Percentiles rank a stretch among this genome's conserved stretches.
Conservation (phyloP, 768 basidiomycete species). For the Asterophora lycoperdoides region DNA sequence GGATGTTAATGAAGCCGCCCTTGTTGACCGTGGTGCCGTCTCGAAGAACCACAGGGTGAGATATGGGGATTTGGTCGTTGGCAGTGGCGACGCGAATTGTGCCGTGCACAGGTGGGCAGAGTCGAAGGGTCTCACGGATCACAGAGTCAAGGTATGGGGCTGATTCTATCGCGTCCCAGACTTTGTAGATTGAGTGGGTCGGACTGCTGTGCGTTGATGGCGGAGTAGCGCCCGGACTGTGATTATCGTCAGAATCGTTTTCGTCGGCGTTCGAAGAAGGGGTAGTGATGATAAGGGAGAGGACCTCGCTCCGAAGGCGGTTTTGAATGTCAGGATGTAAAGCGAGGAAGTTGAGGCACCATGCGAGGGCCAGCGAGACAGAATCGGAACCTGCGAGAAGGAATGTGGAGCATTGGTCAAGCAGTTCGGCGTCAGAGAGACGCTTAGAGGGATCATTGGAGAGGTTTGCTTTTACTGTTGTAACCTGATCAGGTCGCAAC, state of each 20-base stretch:
- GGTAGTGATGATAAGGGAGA: conserved; percentile 15
- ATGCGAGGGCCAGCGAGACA: conserved; percentile 51
- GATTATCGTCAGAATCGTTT: conserved; percentile 8
- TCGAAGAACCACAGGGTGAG: conserved; percentile 37
- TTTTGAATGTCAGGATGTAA: conserved; percentile 50
- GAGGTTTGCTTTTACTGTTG: conserved; percentile 57
- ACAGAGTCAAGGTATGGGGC: conserved; percentile 55
- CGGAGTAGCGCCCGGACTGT: conserved; percentile 3
- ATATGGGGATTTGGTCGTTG: conserved; percentile 53
- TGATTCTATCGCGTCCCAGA: conserved; percentile 33
- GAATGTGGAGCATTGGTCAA: conserved; percentile 63
- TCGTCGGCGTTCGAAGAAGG: conserved; percentile 9
- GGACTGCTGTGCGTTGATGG: conserved; percentile 10
- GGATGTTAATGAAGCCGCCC: conserved; percentile 38
- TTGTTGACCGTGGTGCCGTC: conserved; percentile 35
- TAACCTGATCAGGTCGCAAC: background rate
- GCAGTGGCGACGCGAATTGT: conserved; percentile 53
- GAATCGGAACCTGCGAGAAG: conserved; percentile 63
- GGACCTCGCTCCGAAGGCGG: conserved; percentile 50
- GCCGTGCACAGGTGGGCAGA: conserved; percentile 53
- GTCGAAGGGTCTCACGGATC: conserved; percentile 50
- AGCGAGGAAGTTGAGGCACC: conserved; percentile 55
- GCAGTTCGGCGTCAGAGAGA: conserved; percentile 57
- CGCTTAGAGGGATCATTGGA: conserved; percentile 39
- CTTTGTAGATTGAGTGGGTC: conserved; percentile 16